These are phyloP conservation scores for Glebionis coronaria DNA, from an alignment of 129 eudicot species.

Conservation along the genomic window DNA sequence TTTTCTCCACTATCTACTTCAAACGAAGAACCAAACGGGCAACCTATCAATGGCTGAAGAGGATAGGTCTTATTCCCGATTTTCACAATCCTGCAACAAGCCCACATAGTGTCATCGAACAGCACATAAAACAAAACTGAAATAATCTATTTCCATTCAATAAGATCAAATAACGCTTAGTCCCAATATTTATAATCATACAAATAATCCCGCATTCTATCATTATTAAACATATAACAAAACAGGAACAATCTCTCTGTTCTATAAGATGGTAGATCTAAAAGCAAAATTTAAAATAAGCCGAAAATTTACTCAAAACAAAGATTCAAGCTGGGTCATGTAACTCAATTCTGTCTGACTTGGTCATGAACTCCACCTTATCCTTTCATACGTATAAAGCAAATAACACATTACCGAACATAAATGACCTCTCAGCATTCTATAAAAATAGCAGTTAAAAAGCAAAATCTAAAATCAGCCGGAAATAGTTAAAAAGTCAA, in stretches of 20 bases:
- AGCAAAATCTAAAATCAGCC: too few species aligned
- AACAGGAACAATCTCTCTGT: neutral
- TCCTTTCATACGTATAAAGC: too few species aligned
- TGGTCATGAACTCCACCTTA: too few species aligned
- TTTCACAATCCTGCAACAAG: conserved; percentile 61
- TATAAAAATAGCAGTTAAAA: too few species aligned
- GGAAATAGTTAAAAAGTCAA: too few species aligned
- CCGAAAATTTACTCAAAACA: too few species aligned
- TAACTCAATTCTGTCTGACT: too few species aligned
- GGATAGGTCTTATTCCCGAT: conserved; percentile 74
- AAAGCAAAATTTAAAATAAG: neutral
- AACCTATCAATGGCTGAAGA: conserved; percentile 84
- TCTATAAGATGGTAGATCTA: conserved; percentile 16
- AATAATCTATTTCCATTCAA: neutral
- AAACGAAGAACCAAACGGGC: conserved; percentile 81
- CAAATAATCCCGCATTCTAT: conserved; percentile 20
- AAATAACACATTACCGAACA: too few species aligned
- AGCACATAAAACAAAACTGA: neutral
- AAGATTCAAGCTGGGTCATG: too few species aligned
- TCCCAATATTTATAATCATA: conserved; percentile 77
- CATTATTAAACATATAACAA: conserved; percentile 2
- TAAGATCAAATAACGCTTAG: conserved; percentile 31
- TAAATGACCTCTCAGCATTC: too few species aligned
- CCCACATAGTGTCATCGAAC: conserved; percentile 5
- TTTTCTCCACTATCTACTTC: conserved; percentile 61